Percentiles rank a stretch among this genome's conserved stretches.
These are phyloP conservation scores for Azolla pinnata DNA, from an alignment of 75 land plant genomes.

Conservation along the genomic window DNA sequence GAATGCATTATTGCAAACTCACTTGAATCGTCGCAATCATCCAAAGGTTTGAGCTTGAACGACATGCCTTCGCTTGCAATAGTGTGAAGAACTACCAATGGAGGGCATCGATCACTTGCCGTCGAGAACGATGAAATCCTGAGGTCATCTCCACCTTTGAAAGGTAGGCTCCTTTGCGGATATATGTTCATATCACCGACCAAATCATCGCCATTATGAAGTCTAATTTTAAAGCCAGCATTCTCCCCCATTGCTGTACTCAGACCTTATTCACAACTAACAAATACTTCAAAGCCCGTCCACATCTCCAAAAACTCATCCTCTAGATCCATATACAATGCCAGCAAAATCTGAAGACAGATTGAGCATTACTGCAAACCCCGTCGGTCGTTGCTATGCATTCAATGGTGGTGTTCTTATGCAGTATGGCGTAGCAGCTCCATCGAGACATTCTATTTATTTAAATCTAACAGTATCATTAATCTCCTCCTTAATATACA, in stretches of 20 bases:
- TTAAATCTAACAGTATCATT: too few species aligned
- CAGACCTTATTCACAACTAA: too few species aligned
- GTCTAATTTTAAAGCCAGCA: not conserved
- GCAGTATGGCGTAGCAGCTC: too few species aligned
- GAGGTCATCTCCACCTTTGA: constrained; percentile 35
- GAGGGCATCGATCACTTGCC: constrained; percentile 88
- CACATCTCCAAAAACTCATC: too few species aligned
- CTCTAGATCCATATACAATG: too few species aligned
- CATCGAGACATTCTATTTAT: too few species aligned
- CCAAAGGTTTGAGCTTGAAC: constrained; percentile 65
- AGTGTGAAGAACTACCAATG: constrained; percentile 79
- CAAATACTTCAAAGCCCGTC: not conserved
- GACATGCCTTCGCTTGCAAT: constrained; percentile 40
- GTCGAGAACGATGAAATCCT: constrained; percentile 56
- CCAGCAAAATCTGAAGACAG: too few species aligned
- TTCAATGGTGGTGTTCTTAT: too few species aligned
- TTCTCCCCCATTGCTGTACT: constrained; percentile 5
- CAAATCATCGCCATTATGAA: not conserved
- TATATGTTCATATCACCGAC: not conserved
- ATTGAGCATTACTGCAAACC: too few species aligned
- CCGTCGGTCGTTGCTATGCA: too few species aligned
- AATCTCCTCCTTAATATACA: too few species aligned
- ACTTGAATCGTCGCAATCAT: constrained; percentile 22
- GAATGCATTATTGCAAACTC: constrained; percentile 44
- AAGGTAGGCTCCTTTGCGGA: not conserved